A percentile compares a stretch with the other conserved stretches of the same genome.
Evolutionary conservation across 345 rosid genomes (phyloP).

Genomic region (Hibiscus syriacus): DNA sequence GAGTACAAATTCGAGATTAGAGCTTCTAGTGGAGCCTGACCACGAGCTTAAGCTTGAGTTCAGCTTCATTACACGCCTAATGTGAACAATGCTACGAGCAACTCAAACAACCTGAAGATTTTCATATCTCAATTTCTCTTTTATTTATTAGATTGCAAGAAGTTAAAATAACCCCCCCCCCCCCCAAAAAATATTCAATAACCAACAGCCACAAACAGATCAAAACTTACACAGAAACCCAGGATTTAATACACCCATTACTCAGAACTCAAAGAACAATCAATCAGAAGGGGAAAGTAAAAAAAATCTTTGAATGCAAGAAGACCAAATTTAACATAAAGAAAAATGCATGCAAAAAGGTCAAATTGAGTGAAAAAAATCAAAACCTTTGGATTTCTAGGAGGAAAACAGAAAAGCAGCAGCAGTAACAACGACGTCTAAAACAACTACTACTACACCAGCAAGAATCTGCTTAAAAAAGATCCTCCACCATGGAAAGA

Average conservation of each 20-base stretch:
- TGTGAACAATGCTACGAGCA: not conserved
- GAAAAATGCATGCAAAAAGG: not conserved
- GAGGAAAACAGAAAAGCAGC: constrained; percentile 52
- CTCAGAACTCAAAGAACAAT: not conserved
- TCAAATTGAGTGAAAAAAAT: constrained; percentile 13
- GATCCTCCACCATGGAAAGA: no score
- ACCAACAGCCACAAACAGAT: no score
- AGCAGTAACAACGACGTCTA: constrained; percentile 47
- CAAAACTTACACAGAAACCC: not conserved
- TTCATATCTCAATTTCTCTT: not conserved
- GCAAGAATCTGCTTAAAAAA: constrained; percentile 70
- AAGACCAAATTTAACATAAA: not conserved
- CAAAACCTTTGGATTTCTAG: constrained; percentile 63
- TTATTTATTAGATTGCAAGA: not conserved
- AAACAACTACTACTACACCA: constrained; percentile 67
- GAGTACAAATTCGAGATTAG: no score
- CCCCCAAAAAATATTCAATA: not conserved
- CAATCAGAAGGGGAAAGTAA: not conserved
- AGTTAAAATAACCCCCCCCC: no score
- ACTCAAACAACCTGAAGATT: not conserved
- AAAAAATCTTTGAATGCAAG: not conserved
- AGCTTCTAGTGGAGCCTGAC: no score
- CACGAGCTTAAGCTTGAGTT: no score
- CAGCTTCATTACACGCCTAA: no score
- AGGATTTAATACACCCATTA: not conserved